Conservation (phyloP, 1,284 basidiomycete species). For the Ustilago hordei region DNA sequence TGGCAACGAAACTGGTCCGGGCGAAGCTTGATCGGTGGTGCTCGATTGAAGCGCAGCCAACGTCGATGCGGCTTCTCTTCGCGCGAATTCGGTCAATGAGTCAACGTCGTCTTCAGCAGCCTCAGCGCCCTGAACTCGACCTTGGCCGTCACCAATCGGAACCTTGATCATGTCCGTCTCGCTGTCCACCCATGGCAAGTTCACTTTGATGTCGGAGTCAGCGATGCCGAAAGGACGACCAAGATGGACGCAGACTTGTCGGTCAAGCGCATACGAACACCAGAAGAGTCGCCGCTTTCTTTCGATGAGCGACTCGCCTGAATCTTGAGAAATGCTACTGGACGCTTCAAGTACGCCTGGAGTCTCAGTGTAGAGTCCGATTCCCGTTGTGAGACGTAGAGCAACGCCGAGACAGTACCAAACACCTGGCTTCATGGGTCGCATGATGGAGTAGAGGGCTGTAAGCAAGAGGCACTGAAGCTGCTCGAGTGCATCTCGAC, state of each 20-base stretch:
- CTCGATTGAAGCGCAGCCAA: conserved; percentile 42
- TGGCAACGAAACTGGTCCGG: conserved; percentile 21
- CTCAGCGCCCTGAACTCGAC: conserved; percentile 4
- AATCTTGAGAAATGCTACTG: conserved; percentile 15
- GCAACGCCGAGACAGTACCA: conserved; percentile 54
- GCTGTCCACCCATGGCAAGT: conserved; percentile 41
- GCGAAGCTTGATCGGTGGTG: conserved; percentile 14
- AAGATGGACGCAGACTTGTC: conserved; percentile 52
- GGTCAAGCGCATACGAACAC: conserved; percentile 52
- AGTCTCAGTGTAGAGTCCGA: conserved; percentile 45
- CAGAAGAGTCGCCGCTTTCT: conserved; percentile 50
- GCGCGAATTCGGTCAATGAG: conserved; percentile 40
- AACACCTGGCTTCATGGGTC: conserved; percentile 48
- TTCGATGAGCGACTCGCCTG: conserved; percentile 37
- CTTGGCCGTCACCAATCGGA: conserved; percentile 18
- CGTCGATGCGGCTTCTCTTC: conserved; percentile 47
- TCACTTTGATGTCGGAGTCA: conserved; percentile 50
- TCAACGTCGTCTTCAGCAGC: conserved; percentile 29
- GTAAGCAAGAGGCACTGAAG: conserved; percentile 50
- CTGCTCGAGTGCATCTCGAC: conserved; percentile 50
- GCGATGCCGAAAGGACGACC: conserved; percentile 51
- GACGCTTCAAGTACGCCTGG: conserved; percentile 38
- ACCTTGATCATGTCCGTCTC: conserved; percentile 36
- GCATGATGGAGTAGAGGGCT: conserved; percentile 54
- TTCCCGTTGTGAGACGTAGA: conserved; percentile 46